A percentile compares a stretch with the other conserved stretches of the same genome.
Evolutionary conservation across 345 rosid genomes (phyloP).

Genomic region (Hibiscus syriacus): DNA sequence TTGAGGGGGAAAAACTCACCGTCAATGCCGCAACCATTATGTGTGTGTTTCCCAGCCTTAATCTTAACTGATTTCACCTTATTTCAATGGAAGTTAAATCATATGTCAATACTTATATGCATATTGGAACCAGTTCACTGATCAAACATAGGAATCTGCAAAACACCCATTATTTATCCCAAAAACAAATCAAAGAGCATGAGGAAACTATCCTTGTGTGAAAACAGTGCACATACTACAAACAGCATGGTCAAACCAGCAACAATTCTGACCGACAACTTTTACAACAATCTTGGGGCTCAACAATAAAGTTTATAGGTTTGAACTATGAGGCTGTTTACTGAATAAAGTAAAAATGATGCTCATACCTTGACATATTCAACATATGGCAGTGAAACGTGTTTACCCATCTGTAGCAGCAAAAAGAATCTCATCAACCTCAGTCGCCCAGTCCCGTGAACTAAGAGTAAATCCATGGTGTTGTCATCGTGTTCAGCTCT

Average conservation of each 20-base stretch:
- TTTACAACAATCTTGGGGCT: neutral
- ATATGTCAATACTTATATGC: neutral
- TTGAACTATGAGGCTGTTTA: neutral
- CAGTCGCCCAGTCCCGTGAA: slow-evolving; percentile 86
- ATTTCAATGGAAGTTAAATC: slow-evolving; percentile 2
- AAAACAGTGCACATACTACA: neutral
- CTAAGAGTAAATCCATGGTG: slow-evolving; percentile 81
- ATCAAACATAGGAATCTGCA: neutral
- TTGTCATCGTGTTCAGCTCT: slow-evolving; percentile 83
- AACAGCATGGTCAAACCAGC: neutral
- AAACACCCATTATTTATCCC: neutral
- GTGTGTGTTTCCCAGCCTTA: slow-evolving; percentile 67
- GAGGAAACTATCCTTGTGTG: neutral
- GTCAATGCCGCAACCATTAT: slow-evolving; percentile 84
- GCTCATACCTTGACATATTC: slow-evolving; percentile 81
- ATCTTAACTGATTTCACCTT: slow-evolving; percentile 94
- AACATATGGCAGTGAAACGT: slow-evolving; percentile 87
- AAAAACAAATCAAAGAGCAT: neutral
- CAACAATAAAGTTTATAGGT: neutral
- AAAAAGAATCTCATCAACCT: slow-evolving; percentile 77
- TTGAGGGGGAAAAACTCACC: slow-evolving; percentile 81
- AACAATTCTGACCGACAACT: neutral
- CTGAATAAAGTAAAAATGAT: neutral
- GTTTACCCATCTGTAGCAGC: slow-evolving; percentile 80
- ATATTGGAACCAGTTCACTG: neutral